Percentiles rank a stretch among this genome's conserved stretches.
Conservation (phyloP, 83 land plant genomes). For the Diphasiastrum complanatum region DNA sequence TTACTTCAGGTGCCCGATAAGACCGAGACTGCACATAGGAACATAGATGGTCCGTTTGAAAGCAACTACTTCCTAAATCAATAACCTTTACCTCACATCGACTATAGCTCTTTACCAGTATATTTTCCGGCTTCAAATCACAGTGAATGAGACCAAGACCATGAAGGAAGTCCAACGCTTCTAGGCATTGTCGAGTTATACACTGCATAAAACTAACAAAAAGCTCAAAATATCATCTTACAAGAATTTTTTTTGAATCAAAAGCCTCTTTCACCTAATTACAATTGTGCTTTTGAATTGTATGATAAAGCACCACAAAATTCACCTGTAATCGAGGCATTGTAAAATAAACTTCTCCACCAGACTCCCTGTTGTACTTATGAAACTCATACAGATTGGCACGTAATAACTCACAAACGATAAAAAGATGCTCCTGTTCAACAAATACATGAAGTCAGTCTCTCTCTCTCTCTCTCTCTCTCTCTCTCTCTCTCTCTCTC, state of each 20-base stretch:
- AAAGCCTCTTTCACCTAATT: neutral
- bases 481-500: too few species aligned
- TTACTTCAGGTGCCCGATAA: slow-evolving; percentile 82
- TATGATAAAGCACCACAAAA: neutral
- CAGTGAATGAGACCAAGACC: slow-evolving; percentile 65
- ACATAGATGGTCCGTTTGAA: slow-evolving; percentile 33
- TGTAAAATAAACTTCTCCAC: neutral
- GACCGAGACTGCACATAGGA: slow-evolving; percentile 84
- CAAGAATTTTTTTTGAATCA: neutral
- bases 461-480: too few species aligned
- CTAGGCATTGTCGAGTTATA: slow-evolving; percentile 64
- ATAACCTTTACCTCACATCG: slow-evolving; percentile 55
- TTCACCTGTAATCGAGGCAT: neutral
- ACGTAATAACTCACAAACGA: neutral
- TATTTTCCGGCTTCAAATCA: slow-evolving; percentile 41
- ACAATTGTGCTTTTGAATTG: neutral
- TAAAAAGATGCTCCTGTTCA: neutral
- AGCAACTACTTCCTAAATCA: neutral
- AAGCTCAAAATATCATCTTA: neutral
- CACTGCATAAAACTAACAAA: slow-evolving; percentile 29
- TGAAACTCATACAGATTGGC: neutral
- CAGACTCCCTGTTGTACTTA: neutral
- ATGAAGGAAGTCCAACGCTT: slow-evolving; percentile 65
- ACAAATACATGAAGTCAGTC: too few species aligned
- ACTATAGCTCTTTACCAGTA: slow-evolving; percentile 62